Conservation (phyloP, 306 rosid genomes). For the Nissolia schottii region DNA sequence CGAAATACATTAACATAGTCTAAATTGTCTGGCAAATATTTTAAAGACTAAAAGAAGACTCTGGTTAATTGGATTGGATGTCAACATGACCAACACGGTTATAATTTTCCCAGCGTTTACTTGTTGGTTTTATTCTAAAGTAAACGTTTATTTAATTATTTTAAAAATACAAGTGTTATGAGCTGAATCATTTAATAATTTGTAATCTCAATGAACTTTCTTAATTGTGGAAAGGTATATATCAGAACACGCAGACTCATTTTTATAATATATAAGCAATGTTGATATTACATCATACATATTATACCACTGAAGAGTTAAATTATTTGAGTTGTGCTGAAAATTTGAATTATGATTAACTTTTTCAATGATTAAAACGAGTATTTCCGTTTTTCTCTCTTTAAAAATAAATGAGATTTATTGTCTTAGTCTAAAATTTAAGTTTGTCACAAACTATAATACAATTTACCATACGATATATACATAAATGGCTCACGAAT, state of each 20-base stretch:
- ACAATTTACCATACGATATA: background rate
- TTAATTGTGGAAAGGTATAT: background rate
- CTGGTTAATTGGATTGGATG: background rate
- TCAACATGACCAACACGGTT: background rate
- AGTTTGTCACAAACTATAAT: background rate
- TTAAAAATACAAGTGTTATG: no score
- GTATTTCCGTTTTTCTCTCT: background rate
- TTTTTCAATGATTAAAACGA: background rate
- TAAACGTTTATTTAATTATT: no score
- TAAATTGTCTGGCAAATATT: background rate
- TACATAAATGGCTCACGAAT: background rate
- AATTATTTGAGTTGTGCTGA: no score
- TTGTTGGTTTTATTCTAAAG: background rate
- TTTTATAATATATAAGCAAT: no score
- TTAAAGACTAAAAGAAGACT: no score
- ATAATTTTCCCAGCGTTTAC: background rate
- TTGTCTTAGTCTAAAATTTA: background rate
- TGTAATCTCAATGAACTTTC: background rate
- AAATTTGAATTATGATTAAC: background rate
- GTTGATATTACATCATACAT: no score
- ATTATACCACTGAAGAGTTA: no score
- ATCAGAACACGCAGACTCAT: background rate
- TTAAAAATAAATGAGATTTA: background rate
- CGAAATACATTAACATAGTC: background rate
- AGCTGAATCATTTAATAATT: background rate